Evolutionary conservation across 2,329 filamentous ascomycete species (phyloP).

Genomic region (Phaeosphaeria sp.): DNA sequence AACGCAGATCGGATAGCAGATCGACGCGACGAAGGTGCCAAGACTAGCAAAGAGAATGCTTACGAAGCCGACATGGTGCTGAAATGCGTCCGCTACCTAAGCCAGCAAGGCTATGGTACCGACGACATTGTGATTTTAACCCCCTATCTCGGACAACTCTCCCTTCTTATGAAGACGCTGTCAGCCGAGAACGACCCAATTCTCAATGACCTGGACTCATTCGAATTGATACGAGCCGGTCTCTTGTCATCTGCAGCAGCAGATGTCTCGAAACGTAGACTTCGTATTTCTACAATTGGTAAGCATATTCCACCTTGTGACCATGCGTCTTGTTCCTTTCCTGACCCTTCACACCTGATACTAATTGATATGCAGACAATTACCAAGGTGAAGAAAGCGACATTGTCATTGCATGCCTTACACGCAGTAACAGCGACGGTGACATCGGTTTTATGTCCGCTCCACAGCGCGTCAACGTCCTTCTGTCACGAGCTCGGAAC

Average conservation of each 20-base stretch:
- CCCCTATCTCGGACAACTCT: slow-evolving; percentile 75
- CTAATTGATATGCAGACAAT: slow-evolving; percentile 62
- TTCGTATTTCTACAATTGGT: slow-evolving; percentile 75
- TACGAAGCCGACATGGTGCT: slow-evolving; percentile 73
- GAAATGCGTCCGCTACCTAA: slow-evolving; percentile 70
- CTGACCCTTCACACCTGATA: background rate
- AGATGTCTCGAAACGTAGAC: slow-evolving; percentile 57
- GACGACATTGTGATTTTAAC: slow-evolving; percentile 72
- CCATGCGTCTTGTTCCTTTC: no score
- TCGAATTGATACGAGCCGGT: slow-evolving; percentile 69
- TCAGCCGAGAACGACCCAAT: slow-evolving; percentile 66
- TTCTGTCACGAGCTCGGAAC: slow-evolving; percentile 71
- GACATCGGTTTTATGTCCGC: slow-evolving; percentile 76
- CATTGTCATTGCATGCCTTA: slow-evolving; percentile 73
- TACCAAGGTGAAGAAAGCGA: slow-evolving; percentile 81
- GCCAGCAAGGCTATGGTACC: slow-evolving; percentile 73
- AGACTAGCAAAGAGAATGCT: slow-evolving; percentile 65
- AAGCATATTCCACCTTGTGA: slow-evolving; percentile 31
- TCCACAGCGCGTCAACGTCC: slow-evolving; percentile 72
- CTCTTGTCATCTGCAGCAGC: slow-evolving; percentile 63
- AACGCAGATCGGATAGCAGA: slow-evolving; percentile 55
- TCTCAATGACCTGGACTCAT: slow-evolving; percentile 72
- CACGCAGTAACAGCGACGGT: slow-evolving; percentile 67
- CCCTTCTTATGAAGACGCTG: slow-evolving; percentile 62
- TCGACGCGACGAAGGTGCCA: slow-evolving; percentile 57